Base-by-base conservation (phyloP, 306 rosid species). In the Coriaria nepalensis region DNA sequence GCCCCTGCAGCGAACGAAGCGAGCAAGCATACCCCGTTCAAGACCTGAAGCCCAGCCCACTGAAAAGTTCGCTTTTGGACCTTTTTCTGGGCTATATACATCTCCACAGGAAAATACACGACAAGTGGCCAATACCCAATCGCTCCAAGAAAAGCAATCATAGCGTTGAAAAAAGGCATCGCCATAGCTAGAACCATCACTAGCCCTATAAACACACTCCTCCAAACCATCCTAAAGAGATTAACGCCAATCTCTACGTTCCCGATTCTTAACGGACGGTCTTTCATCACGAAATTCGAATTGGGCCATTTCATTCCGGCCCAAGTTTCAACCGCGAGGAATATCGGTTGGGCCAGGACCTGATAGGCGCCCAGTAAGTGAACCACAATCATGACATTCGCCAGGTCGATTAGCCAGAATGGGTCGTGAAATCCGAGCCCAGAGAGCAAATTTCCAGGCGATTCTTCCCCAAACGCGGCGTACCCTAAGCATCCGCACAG, bases 281-380 rank as follows among this genome's bases (percentile, higher is more conserved):
- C 80, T 13, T 9, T 45, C 37, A 51, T 47, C n/a, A 78, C 32
- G 43, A 82, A 73, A n/a, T 41, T 51, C 32, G 86, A 69, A 0
- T 48, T 39, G 10, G 78, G 69, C 83, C 83, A 82, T 32, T 44
- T 71, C 53, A 45, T 51, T 0, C 14, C 10, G 6, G 76, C 81
- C 56, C 64, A 8, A 7, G 52, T 7, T 48, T 82, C 93, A 5
- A 82, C 63, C 34, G 53, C 44, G 2, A 59, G 67, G 41, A 61
- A 75, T 14, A 78, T 32, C 0, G 73, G 86, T 46, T 78, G 86
- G 8, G 6, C 6, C 35, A 35, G 0, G 34, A 82, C 93, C 94
- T 80, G 90, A 65, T 65, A 85, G 35, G 87, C 92, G 35, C 92
- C 94, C 35, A 80, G 47, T 36, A 84, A 61, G 63, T 84, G 93